Evolutionary conservation across 768 basidiomycete species (phyloP).

Genomic region (Astraeus odoratus): DNA sequence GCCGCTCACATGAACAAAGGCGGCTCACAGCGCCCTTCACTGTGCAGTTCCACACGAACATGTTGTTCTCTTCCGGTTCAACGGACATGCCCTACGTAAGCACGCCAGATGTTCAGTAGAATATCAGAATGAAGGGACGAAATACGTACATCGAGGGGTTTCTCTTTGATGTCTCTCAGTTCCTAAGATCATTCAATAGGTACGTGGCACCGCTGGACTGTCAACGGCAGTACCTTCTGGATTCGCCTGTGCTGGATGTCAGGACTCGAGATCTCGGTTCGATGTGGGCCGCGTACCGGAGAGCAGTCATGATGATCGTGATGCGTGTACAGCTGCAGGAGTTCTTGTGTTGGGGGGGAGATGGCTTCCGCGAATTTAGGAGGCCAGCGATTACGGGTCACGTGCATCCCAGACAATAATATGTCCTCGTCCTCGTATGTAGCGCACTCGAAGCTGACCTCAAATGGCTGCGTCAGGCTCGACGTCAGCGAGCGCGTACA

Average conservation of each 20-base stretch:
- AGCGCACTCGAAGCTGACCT: too few species aligned
- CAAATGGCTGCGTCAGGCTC: constrained; percentile 14
- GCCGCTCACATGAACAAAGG: constrained; percentile 1
- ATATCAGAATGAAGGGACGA: constrained; percentile 6
- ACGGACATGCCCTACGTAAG: constrained; percentile 51
- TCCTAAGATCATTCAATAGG: constrained; percentile 41
- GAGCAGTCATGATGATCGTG: constrained; percentile 29
- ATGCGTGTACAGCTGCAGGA: too few species aligned
- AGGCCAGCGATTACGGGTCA: too few species aligned
- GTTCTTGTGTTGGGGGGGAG: too few species aligned
- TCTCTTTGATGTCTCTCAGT: constrained; percentile 50
- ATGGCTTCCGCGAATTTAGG: too few species aligned
- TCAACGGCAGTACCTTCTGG: constrained; percentile 48
- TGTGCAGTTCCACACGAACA: constrained; percentile 71
- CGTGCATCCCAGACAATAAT: too few species aligned
- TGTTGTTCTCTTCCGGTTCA: constrained; percentile 60
- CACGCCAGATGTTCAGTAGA: constrained; percentile 7
- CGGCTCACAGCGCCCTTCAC: constrained; percentile 65
- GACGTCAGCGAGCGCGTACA: constrained; percentile 15
- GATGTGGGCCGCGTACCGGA: constrained; percentile 25
- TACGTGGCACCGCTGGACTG: constrained; percentile 3
- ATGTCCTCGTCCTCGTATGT: too few species aligned
- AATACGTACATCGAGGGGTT: constrained; percentile 56
- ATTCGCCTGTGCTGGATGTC: constrained; percentile 49
- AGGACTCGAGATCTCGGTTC: constrained; percentile 9